phyloP scores from a whole-genome alignment of 495 filamentous ascomycete genomes.

The Gamarada debralockiae region DNA sequence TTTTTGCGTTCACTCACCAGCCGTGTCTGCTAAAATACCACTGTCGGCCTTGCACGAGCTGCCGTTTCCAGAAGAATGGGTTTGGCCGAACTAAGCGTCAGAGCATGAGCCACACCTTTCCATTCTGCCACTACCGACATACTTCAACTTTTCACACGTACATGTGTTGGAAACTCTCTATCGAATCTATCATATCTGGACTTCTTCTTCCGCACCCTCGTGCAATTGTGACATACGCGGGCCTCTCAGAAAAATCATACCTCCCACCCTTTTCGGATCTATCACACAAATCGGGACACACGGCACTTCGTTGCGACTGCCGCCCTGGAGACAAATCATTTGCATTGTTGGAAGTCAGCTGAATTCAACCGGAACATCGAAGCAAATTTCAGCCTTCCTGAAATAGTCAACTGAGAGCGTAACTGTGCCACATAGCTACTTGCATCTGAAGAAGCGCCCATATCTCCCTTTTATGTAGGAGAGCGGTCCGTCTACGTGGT shows the following conservation, averaged over 20 bases:
- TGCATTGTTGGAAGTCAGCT: conserved; percentile 13
- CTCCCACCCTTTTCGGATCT: conserved; percentile 10
- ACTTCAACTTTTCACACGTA: conserved; percentile 1
- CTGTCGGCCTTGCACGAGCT: conserved; percentile 17
- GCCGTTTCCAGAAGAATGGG: conserved; percentile 26
- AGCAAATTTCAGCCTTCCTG: conserved; percentile 9
- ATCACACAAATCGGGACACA: conserved; percentile 21
- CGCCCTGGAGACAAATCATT: conserved; percentile 13
- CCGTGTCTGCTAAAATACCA: conserved; percentile 9
- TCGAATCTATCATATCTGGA: conserved; percentile 4
- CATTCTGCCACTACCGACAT: conserved; percentile 20
- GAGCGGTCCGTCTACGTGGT: conserved; percentile 6
- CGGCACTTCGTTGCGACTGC: conserved; percentile 23
- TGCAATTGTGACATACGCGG: background rate
- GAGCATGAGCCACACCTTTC: conserved; percentile 22
- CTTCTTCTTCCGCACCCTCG: conserved; percentile 3
- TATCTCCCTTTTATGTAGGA: conserved; percentile 5
- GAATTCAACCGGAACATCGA: conserved; percentile 20
- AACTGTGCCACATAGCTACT: conserved; percentile 22
- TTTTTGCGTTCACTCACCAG: background rate
- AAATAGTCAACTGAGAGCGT: conserved; percentile 10
- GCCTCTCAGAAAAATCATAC: conserved; percentile 8
- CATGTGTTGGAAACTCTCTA: background rate
- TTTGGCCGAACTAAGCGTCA: conserved; percentile 18
- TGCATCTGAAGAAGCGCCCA: conserved; percentile 9